These are phyloP conservation scores for Dryas alaskensis DNA, from an alignment of 306 rosid species.

Conservation along the genomic window DNA sequence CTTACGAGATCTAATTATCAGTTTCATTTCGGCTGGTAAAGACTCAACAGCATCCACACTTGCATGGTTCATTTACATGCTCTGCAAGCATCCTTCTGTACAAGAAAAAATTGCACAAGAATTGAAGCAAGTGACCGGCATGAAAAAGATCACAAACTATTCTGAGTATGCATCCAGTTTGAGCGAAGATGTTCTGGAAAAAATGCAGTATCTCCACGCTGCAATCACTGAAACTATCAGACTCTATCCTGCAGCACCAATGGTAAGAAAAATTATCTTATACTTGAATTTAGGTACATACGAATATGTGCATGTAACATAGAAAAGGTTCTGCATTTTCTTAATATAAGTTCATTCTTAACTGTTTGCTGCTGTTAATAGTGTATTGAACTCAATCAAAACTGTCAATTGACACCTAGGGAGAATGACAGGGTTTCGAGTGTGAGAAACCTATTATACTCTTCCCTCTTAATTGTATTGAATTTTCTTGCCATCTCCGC, in stretches of 20 bases:
- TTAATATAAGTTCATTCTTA: too few species aligned
- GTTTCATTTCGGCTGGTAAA: constrained; percentile 67
- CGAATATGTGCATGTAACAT: too few species aligned
- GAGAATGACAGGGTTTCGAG: too few species aligned
- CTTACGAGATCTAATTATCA: constrained; percentile 63
- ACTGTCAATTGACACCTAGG: too few species aligned
- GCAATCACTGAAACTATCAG: constrained; percentile 77
- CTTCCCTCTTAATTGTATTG: too few species aligned
- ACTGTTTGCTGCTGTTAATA: too few species aligned
- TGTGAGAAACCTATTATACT: too few species aligned
- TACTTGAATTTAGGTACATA: too few species aligned
- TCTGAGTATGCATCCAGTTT: constrained; percentile 35
- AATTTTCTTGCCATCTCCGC: too few species aligned
- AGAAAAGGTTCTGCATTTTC: too few species aligned
- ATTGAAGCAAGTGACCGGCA: constrained; percentile 46
- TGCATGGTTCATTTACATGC: constrained; percentile 71
- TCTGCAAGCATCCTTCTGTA: constrained; percentile 58
- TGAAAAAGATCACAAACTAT: constrained; percentile 33
- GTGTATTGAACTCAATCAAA: too few species aligned
- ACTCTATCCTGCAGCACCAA: constrained; percentile 74
- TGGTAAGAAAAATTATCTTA: constrained; percentile 42
- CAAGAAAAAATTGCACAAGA: constrained; percentile 63
- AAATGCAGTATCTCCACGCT: constrained; percentile 74
- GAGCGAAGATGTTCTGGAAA: constrained; percentile 32
- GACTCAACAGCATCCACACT: constrained; percentile 70